These are phyloP conservation scores for Zymoseptoria tritici DNA, from an alignment of 2,329 filamentous ascomycete genomes.

Conservation along the genomic window DNA sequence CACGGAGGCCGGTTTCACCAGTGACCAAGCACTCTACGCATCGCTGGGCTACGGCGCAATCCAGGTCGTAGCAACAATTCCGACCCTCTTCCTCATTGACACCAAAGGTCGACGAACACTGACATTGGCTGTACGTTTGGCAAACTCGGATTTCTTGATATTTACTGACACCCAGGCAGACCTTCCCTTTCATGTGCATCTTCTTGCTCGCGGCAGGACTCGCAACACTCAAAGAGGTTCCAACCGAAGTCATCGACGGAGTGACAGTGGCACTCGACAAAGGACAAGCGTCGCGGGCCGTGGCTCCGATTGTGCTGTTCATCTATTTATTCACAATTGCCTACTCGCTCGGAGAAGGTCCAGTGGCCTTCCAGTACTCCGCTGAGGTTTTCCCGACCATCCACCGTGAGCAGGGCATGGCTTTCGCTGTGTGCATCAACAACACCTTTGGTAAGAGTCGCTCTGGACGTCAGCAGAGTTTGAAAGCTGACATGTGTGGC, in stretches of 20 bases:
- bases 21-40: slow-evolving; percentile 32
- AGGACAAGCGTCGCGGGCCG: slow-evolving; percentile 24
- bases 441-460: slow-evolving; percentile 35
- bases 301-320: slow-evolving; percentile 34
- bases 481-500: slow-evolving; percentile 24
- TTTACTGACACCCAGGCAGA: slow-evolving; percentile 27
- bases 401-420: slow-evolving; percentile 37
- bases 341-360: slow-evolving; percentile 41
- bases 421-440: slow-evolving; percentile 53
- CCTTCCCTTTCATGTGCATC: slow-evolving; percentile 42
- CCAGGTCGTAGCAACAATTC: slow-evolving; percentile 40
- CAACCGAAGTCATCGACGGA: slow-evolving; percentile 3
- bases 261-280: slow-evolving; percentile 6
- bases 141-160: too few species aligned
- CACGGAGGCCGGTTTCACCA: slow-evolving; percentile 30
- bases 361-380: slow-evolving; percentile 36
- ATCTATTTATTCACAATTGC: slow-evolving; percentile 48
- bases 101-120: slow-evolving; percentile 39
- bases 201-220: slow-evolving; percentile 45
- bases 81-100: slow-evolving; percentile 41
- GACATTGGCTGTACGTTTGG: slow-evolving; percentile 16
- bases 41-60: slow-evolving; percentile 40
- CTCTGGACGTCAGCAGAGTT: not conserved
- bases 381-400: slow-evolving; percentile 42
- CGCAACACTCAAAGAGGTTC: slow-evolving; percentile 18